Evolutionary conservation across 2,329 filamentous ascomycete genomes (phyloP).

Genomic region (Xylariomycetidae sp.): DNA sequence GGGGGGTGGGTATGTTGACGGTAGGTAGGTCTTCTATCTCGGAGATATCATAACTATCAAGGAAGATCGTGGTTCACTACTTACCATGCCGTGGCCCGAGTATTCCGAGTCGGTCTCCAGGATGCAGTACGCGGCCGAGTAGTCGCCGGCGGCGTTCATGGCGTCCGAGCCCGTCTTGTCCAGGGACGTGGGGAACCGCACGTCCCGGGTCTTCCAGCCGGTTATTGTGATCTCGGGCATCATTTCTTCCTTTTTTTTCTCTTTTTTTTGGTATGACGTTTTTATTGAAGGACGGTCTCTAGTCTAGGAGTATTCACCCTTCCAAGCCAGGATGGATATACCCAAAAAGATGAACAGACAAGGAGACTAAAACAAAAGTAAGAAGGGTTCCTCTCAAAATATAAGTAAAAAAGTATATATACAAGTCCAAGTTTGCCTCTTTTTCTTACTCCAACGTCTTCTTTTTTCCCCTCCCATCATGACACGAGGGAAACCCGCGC

Average conservation of each 20-base stretch:
- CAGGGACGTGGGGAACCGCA: conserved; percentile 83
- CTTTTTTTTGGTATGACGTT: background rate
- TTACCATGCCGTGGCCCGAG: conserved; percentile 74
- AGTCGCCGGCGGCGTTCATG: conserved; percentile 92
- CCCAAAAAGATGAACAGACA: background rate
- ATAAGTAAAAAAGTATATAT: background rate
- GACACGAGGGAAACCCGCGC: too few relatives aligned
- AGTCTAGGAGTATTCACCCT: background rate
- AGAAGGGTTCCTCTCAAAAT: background rate
- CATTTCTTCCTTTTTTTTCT: conserved; percentile 2
- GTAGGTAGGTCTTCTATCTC: too few relatives aligned
- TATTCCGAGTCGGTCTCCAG: conserved; percentile 71
- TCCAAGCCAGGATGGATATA: background rate
- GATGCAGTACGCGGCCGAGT: conserved; percentile 92
- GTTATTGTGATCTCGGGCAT: conserved; percentile 66
- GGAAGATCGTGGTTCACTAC: too few relatives aligned
- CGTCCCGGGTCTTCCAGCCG: conserved; percentile 66
- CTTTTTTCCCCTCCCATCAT: too few relatives aligned
- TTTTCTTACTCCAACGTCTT: too few relatives aligned
- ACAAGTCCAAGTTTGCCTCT: background rate
- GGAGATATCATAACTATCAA: too few relatives aligned
- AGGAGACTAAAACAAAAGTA: conserved; percentile 1
- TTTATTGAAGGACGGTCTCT: background rate
- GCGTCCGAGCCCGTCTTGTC: conserved; percentile 96
- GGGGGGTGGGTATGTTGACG: too few relatives aligned